These are phyloP conservation scores for Naganishia sp. DNA, from an alignment of 1,284 basidiomycete species.

Conservation along the genomic window DNA sequence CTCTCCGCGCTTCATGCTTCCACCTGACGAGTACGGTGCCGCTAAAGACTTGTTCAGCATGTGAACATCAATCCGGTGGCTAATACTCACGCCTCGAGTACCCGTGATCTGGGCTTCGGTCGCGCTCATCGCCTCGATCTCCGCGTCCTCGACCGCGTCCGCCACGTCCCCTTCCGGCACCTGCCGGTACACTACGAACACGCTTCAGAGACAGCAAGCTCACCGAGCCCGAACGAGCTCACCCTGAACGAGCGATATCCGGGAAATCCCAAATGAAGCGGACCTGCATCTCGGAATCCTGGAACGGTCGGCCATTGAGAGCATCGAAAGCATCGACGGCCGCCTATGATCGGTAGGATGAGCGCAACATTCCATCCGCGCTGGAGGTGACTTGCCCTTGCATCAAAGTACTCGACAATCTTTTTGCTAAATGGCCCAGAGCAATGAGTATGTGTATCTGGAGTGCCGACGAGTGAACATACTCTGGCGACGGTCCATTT, in stretches of 20 bases:
- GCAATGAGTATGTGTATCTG: neutral
- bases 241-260: slow-evolving; percentile 46
- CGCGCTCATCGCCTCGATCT: slow-evolving; percentile 12
- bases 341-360: slow-evolving; percentile 56
- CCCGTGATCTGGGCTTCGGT: slow-evolving; percentile 12
- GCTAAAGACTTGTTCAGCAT: neutral
- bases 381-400: slow-evolving; percentile 60
- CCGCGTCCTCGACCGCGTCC: slow-evolving; percentile 20
- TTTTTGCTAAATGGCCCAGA: slow-evolving; percentile 61
- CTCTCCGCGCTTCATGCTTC: slow-evolving; percentile 4
- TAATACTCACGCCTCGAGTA: slow-evolving; percentile 12
- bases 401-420: slow-evolving; percentile 86
- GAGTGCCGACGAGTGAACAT: slow-evolving; percentile 40
- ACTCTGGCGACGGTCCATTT: slow-evolving; percentile 69
- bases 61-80: neutral
- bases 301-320: slow-evolving; percentile 71
- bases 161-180: slow-evolving; percentile 11
- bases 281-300: slow-evolving; percentile 85
- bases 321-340: slow-evolving; percentile 77
- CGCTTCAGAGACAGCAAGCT: neutral
- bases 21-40: slow-evolving; percentile 13
- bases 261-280: slow-evolving; percentile 79
- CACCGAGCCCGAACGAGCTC: slow-evolving; percentile 17
- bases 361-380: slow-evolving; percentile 16
- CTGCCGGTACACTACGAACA: slow-evolving; percentile 6